phyloP scores from a whole-genome alignment of 768 basidiomycete species.

The Omphalotus guepiniiformis region DNA sequence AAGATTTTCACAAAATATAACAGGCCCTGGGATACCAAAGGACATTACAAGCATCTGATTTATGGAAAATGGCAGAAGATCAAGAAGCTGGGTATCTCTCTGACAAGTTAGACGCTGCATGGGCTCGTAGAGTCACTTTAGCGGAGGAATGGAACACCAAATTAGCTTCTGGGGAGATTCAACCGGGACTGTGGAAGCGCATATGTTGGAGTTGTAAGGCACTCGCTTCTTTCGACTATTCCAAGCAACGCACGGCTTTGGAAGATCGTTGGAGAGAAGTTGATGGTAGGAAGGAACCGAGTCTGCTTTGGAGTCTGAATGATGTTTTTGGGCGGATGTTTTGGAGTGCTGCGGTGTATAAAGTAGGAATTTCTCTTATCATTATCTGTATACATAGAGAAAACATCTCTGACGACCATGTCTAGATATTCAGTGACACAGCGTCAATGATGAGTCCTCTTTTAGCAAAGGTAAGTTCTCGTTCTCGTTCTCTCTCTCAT shows the following conservation, averaged over 20 bases:
- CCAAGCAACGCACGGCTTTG: conserved; percentile 22
- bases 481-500: background rate
- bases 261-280: conserved; percentile 42
- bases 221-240: conserved; percentile 11
- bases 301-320: conserved; percentile 57
- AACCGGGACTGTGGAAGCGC: conserved; percentile 35
- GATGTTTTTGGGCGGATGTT: conserved; percentile 54
- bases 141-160: conserved; percentile 55
- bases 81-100: conserved; percentile 49
- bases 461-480: conserved; percentile 44
- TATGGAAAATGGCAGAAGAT: conserved; percentile 60
- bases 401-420: background rate
- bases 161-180: conserved; percentile 40
- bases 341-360: conserved; percentile 61
- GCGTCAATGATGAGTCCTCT: conserved; percentile 60
- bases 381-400: background rate
- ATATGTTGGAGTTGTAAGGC: conserved; percentile 38
- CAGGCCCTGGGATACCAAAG: conserved; percentile 67
- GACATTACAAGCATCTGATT: conserved; percentile 68
- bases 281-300: conserved; percentile 43
- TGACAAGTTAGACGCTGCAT: conserved; percentile 50
- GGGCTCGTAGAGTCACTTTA: conserved; percentile 40
- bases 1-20: too few species aligned
- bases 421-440: conserved; percentile 57
- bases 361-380: conserved; percentile 33